Base-by-base conservation (phyloP, 78 protist genomes). In the Dictyostelium intermedium region DNA sequence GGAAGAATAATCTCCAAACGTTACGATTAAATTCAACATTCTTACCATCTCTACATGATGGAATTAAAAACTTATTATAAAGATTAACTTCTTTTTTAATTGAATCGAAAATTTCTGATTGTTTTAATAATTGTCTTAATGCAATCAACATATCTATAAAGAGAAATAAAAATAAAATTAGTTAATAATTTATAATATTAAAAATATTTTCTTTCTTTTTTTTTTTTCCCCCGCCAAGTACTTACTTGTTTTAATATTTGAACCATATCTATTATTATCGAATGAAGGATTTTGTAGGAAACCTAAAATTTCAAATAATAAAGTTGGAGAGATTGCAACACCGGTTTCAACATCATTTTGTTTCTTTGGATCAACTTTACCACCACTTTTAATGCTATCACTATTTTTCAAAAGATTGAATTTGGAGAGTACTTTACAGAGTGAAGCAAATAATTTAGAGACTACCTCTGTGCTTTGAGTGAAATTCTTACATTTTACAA, bases 11-110 rank as follows among this genome's bases (percentile, higher is more conserved):
- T 27, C 87, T 34, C 94, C 94, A 89, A 50, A 66, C n/a, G 16
- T 89, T 89, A 43, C 94, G 39, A 47, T 89, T 89, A n/a, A 89
- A 89, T 25, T 89, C 94, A 37, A 66, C 78, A 70, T 89, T 80
- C 37, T 81, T 78, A 23, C 80, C 87, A 30, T 89, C 94, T 80
- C 94, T 78, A 66, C 85, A 80, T 34, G 87, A 27, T 80, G 87
- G 74, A 45, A 89, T 89, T 50, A 89, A 61, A 18, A 89, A 35
- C 34, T 80, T 89, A 23, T 79, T 56, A 37, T 80, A 63, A 34
- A 89, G 39, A 8, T 32, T 80, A 11, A 1, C 61, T 80, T 89
- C 94, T n/a, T 89, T 89, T 61, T 80, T 89, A 3, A 89, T n/a
- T 50, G 83, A 69, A 10, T 89, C 94, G 53, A 89, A 89, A 9